Evolutionary conservation across 2,329 filamentous ascomycete species (phyloP).

Genomic region (Pleurostoma richardsiae): DNA sequence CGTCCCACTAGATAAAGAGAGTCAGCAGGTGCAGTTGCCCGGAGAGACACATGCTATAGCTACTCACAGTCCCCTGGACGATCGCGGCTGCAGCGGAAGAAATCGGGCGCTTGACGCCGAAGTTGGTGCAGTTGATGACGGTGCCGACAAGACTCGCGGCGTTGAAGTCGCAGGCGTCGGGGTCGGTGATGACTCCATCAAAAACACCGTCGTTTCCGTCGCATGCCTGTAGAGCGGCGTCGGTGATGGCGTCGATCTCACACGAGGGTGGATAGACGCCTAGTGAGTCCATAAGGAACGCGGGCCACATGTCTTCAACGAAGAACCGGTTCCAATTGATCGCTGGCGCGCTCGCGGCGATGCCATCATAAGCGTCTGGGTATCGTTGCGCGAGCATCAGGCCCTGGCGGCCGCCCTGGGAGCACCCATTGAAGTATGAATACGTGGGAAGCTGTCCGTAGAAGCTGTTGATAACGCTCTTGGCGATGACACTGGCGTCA

Average conservation of each 20-base stretch:
- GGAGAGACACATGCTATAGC: too few relatives aligned
- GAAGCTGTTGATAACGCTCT: slow-evolving; percentile 38
- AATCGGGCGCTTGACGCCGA: slow-evolving; percentile 1
- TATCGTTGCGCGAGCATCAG: slow-evolving; percentile 43
- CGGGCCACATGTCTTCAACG: slow-evolving; percentile 16
- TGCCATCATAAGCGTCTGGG: slow-evolving; percentile 49
- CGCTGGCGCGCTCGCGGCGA: slow-evolving; percentile 40
- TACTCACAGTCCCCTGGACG: too few relatives aligned
- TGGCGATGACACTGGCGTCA: slow-evolving; percentile 28
- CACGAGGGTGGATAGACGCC: slow-evolving; percentile 32
- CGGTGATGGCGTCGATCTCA: slow-evolving; percentile 28
- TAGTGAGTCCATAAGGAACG: slow-evolving; percentile 22
- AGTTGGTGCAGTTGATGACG: slow-evolving; percentile 12
- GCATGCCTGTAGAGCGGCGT: slow-evolving; percentile 33
- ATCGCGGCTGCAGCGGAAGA: too few relatives aligned
- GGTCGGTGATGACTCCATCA: slow-evolving; percentile 32
- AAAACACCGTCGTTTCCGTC: slow-evolving; percentile 41
- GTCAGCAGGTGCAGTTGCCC: too few relatives aligned
- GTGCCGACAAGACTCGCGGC: slow-evolving; percentile 18
- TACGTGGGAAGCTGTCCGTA: slow-evolving; percentile 38
- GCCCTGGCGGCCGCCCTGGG: slow-evolving; percentile 50
- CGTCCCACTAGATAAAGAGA: not conserved
- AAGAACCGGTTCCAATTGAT: slow-evolving; percentile 27
- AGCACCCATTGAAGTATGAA: slow-evolving; percentile 51
- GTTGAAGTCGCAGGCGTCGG: slow-evolving; percentile 22